phyloP scores from a whole-genome alignment of 1,284 basidiomycete species.

The Cerrena zonata region DNA sequence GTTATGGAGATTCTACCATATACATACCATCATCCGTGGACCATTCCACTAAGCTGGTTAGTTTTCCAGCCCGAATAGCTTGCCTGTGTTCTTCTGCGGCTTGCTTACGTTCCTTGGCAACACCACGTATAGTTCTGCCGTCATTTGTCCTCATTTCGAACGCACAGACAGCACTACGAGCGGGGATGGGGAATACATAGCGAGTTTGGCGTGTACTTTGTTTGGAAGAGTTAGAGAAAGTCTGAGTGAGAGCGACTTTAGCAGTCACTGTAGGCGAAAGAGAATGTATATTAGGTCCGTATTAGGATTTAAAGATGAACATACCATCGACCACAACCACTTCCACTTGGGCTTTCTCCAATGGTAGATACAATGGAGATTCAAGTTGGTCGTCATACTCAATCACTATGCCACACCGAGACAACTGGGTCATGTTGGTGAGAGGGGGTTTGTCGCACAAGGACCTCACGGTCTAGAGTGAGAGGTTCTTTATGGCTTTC shows the following conservation, averaged over 20 bases:
- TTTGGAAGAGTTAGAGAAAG: slow-evolving; percentile 37
- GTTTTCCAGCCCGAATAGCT: slow-evolving; percentile 36
- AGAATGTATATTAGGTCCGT: background rate
- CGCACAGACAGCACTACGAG: slow-evolving; percentile 41
- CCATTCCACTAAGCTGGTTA: slow-evolving; percentile 43
- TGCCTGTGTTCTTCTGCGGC: slow-evolving; percentile 39
- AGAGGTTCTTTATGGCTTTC: background rate
- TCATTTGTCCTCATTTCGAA: slow-evolving; percentile 41
- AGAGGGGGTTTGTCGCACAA: background rate
- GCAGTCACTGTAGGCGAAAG: slow-evolving; percentile 48
- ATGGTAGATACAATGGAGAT: background rate
- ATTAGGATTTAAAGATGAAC: background rate
- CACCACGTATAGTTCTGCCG: slow-evolving; percentile 34
- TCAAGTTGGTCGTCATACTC: background rate
- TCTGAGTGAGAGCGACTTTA: slow-evolving; percentile 43
- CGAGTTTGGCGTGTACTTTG: slow-evolving; percentile 37
- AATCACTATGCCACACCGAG: background rate
- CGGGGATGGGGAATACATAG: slow-evolving; percentile 59
- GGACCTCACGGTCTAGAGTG: background rate
- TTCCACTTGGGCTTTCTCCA: background rate
- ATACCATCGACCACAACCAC: background rate
- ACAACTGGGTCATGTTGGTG: background rate
- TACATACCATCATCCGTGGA: slow-evolving; percentile 47
- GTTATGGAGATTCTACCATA: background rate
- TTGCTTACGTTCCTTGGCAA: slow-evolving; percentile 42